Evolutionary conservation across 176 grass and related monocot genomes (phyloP).

Genomic region (Aegilops speltoides): DNA sequence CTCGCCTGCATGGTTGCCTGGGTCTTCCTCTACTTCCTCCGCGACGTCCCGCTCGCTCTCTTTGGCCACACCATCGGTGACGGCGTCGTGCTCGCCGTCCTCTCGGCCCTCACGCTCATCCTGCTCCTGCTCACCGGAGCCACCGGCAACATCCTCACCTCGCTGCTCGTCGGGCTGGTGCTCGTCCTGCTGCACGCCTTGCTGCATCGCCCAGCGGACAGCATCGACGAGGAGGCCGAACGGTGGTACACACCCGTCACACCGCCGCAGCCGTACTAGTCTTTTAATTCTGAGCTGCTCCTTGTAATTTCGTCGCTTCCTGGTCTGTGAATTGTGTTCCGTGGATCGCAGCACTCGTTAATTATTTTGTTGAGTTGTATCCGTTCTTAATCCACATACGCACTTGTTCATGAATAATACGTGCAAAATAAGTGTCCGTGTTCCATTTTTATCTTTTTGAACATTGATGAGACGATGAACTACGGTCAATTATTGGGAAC

Average conservation of each 20-base stretch:
- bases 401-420: constrained; percentile 14
- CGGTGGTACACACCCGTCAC: constrained; percentile 53
- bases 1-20: constrained; percentile 63
- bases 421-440: neutral
- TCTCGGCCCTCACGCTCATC: constrained; percentile 54
- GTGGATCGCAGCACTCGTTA: neutral
- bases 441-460: neutral
- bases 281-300: neutral
- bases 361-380: neutral
- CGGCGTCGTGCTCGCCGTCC: constrained; percentile 33
- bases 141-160: constrained; percentile 58
- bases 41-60: constrained; percentile 43
- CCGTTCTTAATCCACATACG: constrained; percentile 17
- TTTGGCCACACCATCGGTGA: constrained; percentile 53
- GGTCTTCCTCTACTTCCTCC: constrained; percentile 92
- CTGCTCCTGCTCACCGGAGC: constrained; percentile 70
- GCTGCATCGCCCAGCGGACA: constrained; percentile 50
- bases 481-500: neutral
- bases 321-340: constrained; percentile 2
- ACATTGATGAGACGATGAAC: neutral
- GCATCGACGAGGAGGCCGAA: constrained; percentile 51
- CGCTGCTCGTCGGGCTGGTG: constrained; percentile 50
- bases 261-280: constrained; percentile 20
- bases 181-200: constrained; percentile 56
- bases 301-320: neutral